Base-by-base conservation (phyloP, 1,139 yeast species). In the Yamadazyma dendronema region DNA sequence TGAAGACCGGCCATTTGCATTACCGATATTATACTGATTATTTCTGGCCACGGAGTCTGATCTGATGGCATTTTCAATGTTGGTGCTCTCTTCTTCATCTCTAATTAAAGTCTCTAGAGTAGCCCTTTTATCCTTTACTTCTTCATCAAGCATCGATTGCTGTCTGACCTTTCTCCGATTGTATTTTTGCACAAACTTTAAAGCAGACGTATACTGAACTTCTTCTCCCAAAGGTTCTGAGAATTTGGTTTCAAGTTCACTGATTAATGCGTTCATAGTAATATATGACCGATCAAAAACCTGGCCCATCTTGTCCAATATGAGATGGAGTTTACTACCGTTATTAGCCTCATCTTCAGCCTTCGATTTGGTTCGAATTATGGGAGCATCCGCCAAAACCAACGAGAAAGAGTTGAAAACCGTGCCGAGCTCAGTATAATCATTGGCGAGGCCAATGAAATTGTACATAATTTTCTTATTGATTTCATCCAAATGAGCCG, bases 151-250 rank as follows among this genome's bases (percentile, higher is more conserved):
- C 46, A 85, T 59, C 34, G 72, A 76, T 34, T 74, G 67, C 55
- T 90, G 97, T 11, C 81, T 64, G 9, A 77, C 64, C 56, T 92
- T 90, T 48, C 81, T 73, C 30, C 75, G 72, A 38, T 90, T 79
- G 55, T 76, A 90, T 51, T 81, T 83, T 34, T 84, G 70, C 12
- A 90, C 77, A 31, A 78, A 75, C 34, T 84, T 74, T 2, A 84
- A 77, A 0, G 84, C 81, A 4, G 73, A 70, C 0, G 94, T 79
- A 59, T 84, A 81, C 51, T 85, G 88, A 11, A 84, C 89, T 13
- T 86, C 77, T 54, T 90, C 97, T 5, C 86, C 81, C 24, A 90
- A 65, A 4, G 95, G 95, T 54, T 90, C 97, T 28, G 87, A 76
- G 48, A 89, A 82, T 38, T 80, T 78, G 8, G 87, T 77, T 44